phyloP scores from a whole-genome alignment of 352 stramenopile genomes.

The Pythium dissimile region DNA sequence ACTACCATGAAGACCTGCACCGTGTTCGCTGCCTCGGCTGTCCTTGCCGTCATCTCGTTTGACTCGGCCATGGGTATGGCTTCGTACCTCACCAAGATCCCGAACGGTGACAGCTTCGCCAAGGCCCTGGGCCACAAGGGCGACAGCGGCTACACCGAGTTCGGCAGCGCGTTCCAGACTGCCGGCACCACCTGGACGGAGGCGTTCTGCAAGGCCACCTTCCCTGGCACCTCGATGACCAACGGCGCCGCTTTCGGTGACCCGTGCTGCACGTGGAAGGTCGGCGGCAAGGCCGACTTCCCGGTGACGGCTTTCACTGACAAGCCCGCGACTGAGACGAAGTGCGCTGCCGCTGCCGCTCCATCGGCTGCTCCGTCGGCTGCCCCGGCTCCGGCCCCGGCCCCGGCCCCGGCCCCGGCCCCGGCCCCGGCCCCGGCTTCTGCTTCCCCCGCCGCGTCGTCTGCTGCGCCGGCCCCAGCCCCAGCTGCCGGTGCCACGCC shows the following conservation, averaged over 20 bases:
- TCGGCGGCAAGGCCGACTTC: conserved; percentile 11
- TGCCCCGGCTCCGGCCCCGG: neutral
- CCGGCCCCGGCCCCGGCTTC: neutral
- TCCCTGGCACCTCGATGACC: neutral
- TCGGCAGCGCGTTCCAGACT: too few species aligned
- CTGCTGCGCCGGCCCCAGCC: neutral
- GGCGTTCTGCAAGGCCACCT: conserved; percentile 2
- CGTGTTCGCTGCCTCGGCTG: neutral
- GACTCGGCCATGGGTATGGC: neutral
- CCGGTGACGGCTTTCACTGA: neutral
- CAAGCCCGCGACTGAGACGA: neutral
- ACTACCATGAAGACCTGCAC: neutral
- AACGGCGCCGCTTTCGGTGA: conserved; percentile 4
- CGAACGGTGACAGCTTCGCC: conserved; percentile 1
- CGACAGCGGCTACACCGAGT: neutral
- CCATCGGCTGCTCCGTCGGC: neutral
- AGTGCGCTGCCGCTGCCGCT: neutral
- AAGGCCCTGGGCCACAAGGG: conserved; percentile 1
- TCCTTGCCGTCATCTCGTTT: neutral
- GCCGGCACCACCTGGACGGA: too few species aligned
- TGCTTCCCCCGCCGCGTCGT: neutral
- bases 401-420: neutral
- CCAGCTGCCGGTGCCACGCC: neutral
- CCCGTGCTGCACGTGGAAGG: conserved; percentile 7
- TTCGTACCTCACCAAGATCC: neutral